Evolutionary conservation across 169 alveolate genomes (phyloP).

Genomic region (Condylostoma magnum): DNA sequence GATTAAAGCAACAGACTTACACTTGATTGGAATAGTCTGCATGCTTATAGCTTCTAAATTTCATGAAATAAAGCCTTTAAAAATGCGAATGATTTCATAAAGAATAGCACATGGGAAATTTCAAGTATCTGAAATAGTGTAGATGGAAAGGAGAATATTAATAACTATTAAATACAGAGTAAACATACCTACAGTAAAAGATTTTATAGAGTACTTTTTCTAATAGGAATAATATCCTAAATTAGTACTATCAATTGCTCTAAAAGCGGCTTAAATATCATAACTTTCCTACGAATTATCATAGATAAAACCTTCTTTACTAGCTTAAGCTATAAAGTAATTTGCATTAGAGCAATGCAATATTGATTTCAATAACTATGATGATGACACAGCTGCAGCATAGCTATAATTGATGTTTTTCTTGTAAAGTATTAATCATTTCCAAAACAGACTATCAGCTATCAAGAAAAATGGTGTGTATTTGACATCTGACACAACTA

Average conservation of each 20-base stretch:
- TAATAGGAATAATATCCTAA: neutral
- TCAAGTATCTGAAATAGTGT: slow-evolving; percentile 48
- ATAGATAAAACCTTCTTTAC: neutral
- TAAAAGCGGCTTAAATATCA: neutral
- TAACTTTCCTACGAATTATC: neutral
- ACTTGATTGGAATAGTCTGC: slow-evolving; percentile 71
- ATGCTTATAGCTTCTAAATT: slow-evolving; percentile 84
- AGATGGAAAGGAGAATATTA: slow-evolving; percentile 60
- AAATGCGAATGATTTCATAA: slow-evolving; percentile 55
- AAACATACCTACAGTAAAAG: slow-evolving; percentile 50
- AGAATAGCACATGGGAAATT: slow-evolving; percentile 78
- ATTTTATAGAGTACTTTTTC: slow-evolving; percentile 21
- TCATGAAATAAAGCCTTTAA: slow-evolving; percentile 78
- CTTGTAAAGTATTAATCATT: no score
- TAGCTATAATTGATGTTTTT: no score
- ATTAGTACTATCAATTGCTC: no score
- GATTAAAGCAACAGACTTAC: slow-evolving; percentile 64
- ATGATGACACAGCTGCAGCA: no score
- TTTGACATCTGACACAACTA: no score
- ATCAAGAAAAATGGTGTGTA: no score
- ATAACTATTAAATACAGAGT: slow-evolving; percentile 47
- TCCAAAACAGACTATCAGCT: no score
- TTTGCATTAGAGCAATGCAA: no score
- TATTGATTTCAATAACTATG: no score
- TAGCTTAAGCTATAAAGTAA: neutral